phyloP scores from a whole-genome alignment of 1,139 yeast genomes.

The Magnusiomyces tetraspermus region DNA sequence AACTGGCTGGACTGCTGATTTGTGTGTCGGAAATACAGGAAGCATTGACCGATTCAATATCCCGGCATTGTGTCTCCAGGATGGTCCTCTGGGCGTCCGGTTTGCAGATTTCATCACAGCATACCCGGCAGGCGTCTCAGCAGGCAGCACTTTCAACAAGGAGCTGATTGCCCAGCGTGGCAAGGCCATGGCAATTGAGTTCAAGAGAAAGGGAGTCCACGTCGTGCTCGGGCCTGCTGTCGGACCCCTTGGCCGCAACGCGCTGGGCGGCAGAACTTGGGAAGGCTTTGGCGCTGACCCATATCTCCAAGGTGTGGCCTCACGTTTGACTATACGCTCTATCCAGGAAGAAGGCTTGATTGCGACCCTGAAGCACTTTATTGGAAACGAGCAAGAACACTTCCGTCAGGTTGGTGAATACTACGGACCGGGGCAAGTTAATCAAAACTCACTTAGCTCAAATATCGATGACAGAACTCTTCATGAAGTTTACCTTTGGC shows the following conservation, averaged over 20 bases:
- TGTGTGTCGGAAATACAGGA: conserved; percentile 58
- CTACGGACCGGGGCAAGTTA: conserved; percentile 28
- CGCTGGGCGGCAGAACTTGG: conserved; percentile 59
- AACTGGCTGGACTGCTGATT: conserved; percentile 57
- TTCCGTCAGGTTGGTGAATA: conserved; percentile 53
- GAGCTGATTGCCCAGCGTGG: conserved; percentile 46
- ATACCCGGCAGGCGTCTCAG: conserved; percentile 51
- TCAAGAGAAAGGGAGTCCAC: conserved; percentile 49
- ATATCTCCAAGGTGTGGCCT: conserved; percentile 49
- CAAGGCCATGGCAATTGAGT: conserved; percentile 49
- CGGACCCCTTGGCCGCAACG: conserved; percentile 57
- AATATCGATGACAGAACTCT: conserved; percentile 53
- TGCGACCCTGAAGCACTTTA: conserved; percentile 46
- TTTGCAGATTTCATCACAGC: conserved; percentile 49
- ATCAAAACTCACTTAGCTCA: conserved; percentile 25
- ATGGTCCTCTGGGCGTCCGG: conserved; percentile 57
- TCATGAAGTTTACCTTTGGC: conserved; percentile 59
- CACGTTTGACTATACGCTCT: conserved; percentile 46
- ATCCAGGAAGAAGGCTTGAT: conserved; percentile 51
- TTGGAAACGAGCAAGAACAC: conserved; percentile 59
- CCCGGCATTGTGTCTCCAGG: conserved; percentile 52
- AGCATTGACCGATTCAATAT: conserved; percentile 48
- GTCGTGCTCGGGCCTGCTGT: conserved; percentile 52
- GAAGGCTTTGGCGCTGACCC: conserved; percentile 61
- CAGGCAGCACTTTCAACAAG: conserved; percentile 51